phyloP scores from a whole-genome alignment of 208 protist genomes.

The Angomonas desouzai region DNA sequence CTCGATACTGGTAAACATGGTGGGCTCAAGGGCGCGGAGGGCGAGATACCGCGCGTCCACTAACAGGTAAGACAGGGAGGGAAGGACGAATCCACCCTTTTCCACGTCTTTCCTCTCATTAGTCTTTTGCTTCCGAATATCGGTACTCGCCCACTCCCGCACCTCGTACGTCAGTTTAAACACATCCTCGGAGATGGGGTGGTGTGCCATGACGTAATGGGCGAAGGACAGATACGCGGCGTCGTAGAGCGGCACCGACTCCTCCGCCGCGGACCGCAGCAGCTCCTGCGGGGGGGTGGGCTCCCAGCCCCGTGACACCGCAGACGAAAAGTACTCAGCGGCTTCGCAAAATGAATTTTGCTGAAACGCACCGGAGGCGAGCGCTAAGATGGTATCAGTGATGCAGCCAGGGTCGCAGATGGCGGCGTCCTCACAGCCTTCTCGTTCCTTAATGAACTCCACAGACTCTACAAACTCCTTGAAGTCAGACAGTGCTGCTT shows the following conservation, averaged over 20 bases:
- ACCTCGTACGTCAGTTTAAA: slow-evolving; percentile 76
- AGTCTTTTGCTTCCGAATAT: slow-evolving; percentile 22
- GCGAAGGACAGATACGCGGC: slow-evolving; percentile 75
- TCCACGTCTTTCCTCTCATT: slow-evolving; percentile 52
- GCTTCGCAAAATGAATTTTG: slow-evolving; percentile 45
- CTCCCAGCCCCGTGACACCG: slow-evolving; percentile 70
- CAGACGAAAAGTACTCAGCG: slow-evolving; percentile 61
- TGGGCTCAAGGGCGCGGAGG: slow-evolving; percentile 75
- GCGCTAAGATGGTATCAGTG: slow-evolving; percentile 72
- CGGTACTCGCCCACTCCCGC: slow-evolving; percentile 34
- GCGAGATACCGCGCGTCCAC: slow-evolving; percentile 64
- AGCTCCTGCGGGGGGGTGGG: slow-evolving; percentile 25
- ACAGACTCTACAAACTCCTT: slow-evolving; percentile 36
- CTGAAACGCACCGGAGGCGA: slow-evolving; percentile 75
- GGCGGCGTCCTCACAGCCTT: background rate
- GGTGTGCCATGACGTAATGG: slow-evolving; percentile 46
- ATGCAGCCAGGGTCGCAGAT: slow-evolving; percentile 44
- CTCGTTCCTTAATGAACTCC: slow-evolving; percentile 14
- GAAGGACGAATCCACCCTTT: slow-evolving; percentile 44
- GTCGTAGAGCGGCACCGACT: slow-evolving; percentile 26
- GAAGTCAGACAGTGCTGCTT: slow-evolving; percentile 54
- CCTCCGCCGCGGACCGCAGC: background rate
- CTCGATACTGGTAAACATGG: slow-evolving; percentile 69
- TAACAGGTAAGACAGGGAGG: slow-evolving; percentile 58
- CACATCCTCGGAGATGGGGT: slow-evolving; percentile 61